These are phyloP conservation scores for Alternaria sp. DNA, from an alignment of 2,329 filamentous ascomycete genomes.

Conservation along the genomic window DNA sequence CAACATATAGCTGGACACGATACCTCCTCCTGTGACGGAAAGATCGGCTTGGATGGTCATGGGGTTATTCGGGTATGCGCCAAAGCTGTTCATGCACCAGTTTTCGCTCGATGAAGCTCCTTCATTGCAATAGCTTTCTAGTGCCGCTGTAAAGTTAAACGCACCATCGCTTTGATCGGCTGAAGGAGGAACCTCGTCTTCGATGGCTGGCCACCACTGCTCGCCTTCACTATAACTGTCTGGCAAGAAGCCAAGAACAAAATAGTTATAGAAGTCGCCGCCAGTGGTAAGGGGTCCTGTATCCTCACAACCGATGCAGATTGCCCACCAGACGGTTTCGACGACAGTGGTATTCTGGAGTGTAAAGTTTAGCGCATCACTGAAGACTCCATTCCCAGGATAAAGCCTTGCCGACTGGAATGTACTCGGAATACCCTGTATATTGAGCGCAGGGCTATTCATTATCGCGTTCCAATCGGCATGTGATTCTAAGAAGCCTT, in stretches of 20 bases:
- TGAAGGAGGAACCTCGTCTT: not conserved
- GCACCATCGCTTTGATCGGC: not conserved
- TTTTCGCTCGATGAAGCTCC: not conserved
- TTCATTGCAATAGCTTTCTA: accelerated
- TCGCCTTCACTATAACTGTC: not conserved
- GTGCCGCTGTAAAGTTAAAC: not conserved
- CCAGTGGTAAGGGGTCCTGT: conserved; percentile 47
- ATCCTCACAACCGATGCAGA: not conserved
- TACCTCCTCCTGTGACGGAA: conserved; percentile 16
- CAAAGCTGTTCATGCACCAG: conserved; percentile 5
- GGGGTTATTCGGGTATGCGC: conserved; percentile 31
- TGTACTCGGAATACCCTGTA: conserved; percentile 20
- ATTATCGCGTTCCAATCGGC: conserved; percentile 52
- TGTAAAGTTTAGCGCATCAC: not conserved
- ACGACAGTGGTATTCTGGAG: not conserved
- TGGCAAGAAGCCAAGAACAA: conserved; percentile 45
- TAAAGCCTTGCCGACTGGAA: conserved; percentile 26
- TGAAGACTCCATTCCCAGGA: conserved; percentile 33
- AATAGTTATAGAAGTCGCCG: conserved; percentile 55
- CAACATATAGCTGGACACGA: conserved; percentile 53
- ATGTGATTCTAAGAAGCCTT: conserved; percentile 49
- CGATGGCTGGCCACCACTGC: not conserved
- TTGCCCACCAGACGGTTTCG: not conserved
- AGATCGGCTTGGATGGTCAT: conserved; percentile 27
- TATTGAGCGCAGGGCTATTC: conserved; percentile 21